Percentiles rank a stretch among this genome's conserved stretches.
Conservation (phyloP, 1,139 yeast species). For the Taiozyma sp. region DNA sequence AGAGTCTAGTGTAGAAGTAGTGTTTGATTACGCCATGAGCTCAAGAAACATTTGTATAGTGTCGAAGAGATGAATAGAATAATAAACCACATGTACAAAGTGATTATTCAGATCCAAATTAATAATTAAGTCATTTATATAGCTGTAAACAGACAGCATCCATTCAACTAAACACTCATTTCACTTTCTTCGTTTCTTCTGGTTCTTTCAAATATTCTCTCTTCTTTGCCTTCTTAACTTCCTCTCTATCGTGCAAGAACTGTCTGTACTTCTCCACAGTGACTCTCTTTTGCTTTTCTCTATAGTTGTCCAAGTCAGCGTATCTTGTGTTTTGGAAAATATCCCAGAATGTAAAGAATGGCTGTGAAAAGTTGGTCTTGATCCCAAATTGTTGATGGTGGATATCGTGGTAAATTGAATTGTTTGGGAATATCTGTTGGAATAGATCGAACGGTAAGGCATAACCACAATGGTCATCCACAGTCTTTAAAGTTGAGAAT, state of each 20-base stretch:
- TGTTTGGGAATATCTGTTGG: conserved; percentile 88
- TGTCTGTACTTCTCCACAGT: conserved; percentile 59
- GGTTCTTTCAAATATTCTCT: conserved; percentile 10
- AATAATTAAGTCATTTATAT: background rate
- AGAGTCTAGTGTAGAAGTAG: background rate
- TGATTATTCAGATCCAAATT: background rate
- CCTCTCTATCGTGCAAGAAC: conserved; percentile 46
- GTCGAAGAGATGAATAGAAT: background rate
- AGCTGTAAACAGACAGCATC: background rate
- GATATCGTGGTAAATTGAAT: conserved; percentile 92
- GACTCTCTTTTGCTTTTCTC: conserved; percentile 49
- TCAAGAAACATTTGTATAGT: conserved; percentile 8
- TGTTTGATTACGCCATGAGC: conserved; percentile 12
- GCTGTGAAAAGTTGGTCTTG: conserved; percentile 92
- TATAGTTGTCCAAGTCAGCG: conserved; percentile 58
- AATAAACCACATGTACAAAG: background rate
- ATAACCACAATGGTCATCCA: conserved; percentile 97
- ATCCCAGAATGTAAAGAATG: conserved; percentile 96
- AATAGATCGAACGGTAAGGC: conserved; percentile 86
- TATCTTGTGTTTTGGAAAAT: conserved; percentile 64
- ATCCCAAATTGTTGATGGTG: conserved; percentile 97
- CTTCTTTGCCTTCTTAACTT: conserved; percentile 22
- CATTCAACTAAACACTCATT: background rate
- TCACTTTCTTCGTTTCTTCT: background rate
- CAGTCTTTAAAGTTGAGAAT: conserved; percentile 91